Base-by-base conservation (phyloP, 805 yeast species). In the Candida methanosorbosa region DNA sequence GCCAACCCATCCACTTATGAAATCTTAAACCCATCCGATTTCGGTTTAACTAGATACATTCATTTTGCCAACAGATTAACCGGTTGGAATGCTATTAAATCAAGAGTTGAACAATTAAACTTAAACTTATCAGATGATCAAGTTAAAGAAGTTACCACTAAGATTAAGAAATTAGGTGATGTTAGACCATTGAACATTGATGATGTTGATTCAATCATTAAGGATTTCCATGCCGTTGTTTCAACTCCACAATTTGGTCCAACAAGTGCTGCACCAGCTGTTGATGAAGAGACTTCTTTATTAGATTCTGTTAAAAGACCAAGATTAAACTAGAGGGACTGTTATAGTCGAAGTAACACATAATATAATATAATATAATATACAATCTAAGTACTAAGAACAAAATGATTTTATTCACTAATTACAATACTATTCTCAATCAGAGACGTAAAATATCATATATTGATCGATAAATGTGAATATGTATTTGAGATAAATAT, bases 1-100 rank as follows among this genome's bases (percentile, higher is more conserved):
- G 98, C 98, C 39, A 92, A 90, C 66, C 98, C 98, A 43, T 86
- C 96, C 31, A 92, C 97, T n/a, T 90, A 90, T 62, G 98, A 90
- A 70, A 90, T 90, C 54, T 72, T 90, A 59, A 82, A 82, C 59
- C 98, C 98, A 38, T 66, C 81, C 20, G 98, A 90, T 65, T 90
- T 90, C 54, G 98, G 98, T 58, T 75, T 90, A 57, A 79, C 94
- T 37, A 78, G 98, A 59, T 90, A 90, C 62, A 90, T 90, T 57
- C 98, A 92, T 63, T 92, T 90, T 60, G 97, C 97, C 50, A 90
- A 90, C 74, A 80, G 97, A 57, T 72, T 90, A 55, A 90, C 98
- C 12, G 98, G 98, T 42, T 90, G 98, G 98, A 92, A 90, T 63
- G 97, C 97, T 37, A 90, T 90, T 74, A 90, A 90, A 70, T 78